Evolutionary conservation across 139 green algal species (phyloP), one percentile per base, ranked within the genome.

Genomic region (Tetratostichococcus sp.): DNA sequence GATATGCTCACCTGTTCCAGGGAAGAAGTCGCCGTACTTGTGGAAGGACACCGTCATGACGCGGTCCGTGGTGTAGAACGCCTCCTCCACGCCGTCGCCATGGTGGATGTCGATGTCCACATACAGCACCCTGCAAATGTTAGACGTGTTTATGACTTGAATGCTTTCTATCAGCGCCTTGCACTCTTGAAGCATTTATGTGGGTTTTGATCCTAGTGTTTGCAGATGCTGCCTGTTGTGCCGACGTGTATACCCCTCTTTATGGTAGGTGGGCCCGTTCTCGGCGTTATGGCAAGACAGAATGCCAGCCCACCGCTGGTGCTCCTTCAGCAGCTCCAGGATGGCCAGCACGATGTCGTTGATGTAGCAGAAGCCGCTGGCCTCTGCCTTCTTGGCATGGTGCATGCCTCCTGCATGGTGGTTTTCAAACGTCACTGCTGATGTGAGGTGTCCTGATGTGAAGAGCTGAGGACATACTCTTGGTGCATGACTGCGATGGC

Each of bases 1-100:
- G n/a, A 50, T 6, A 6, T 50, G 75, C 6, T 88, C 87, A 28
- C 93, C 94, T 8, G 94, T 98, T 66, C 95, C 95, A 4, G 95
- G 95, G 83, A 99, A 98, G 78, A 97, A 98, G 82, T 99, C 95
- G 32, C 95, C 95, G 72, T 97, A 98, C 84, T 98, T 96, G 85
- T 97, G 95, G 82, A 99, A 99, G 30, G 82, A 93, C 42, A 95
- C 90, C 77, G 84, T 86, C 73, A 79, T 83, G 26, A 77, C 70
- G 39, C 95, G 84, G 80, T 99, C 94, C 6, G 96, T 99, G 14
- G 91, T 86, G 87, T 99, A 99, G 75, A 99, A 99, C 0, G 95
- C 95, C 86, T 99, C 95, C 83, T 99, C 96, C 74, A 99, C 96
- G 23, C 95, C 95, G 77, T 99, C 95, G 25, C 95, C 95, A 76